These are phyloP conservation scores for Schwanniomyces etchellsii DNA, from an alignment of 1,139 yeast species.

Conservation along the genomic window DNA sequence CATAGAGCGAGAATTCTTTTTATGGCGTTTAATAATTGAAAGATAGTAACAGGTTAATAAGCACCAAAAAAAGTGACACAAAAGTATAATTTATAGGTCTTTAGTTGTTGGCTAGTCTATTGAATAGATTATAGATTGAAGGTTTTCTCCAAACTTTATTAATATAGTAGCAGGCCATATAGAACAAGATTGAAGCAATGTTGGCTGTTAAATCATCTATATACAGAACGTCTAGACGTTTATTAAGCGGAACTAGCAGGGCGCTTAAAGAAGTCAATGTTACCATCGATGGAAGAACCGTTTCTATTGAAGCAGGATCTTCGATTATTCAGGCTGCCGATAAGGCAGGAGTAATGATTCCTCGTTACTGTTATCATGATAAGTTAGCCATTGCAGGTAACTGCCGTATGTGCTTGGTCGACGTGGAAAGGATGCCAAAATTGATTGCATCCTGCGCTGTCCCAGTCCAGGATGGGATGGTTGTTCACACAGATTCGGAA, in stretches of 20 bases:
- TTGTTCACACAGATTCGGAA: conserved; percentile 74
- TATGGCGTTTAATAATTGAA: conserved; percentile 4
- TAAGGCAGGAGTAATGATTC: conserved; percentile 82
- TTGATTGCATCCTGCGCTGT: conserved; percentile 88
- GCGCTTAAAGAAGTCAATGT: conserved; percentile 59
- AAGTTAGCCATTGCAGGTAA: conserved; percentile 91
- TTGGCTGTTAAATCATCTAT: conserved; percentile 16
- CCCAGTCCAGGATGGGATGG: conserved; percentile 90
- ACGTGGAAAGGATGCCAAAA: conserved; percentile 85
- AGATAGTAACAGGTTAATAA: conserved; percentile 4
- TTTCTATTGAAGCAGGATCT: conserved; percentile 79
- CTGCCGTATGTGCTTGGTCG: conserved; percentile 92
- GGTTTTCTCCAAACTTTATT: no score
- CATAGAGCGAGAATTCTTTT: conserved; percentile 22
- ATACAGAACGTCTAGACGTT: conserved; percentile 19
- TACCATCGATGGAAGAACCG: conserved; percentile 73
- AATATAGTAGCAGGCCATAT: conserved; percentile 3
- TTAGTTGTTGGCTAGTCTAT: neutral
- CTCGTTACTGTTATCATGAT: conserved; percentile 89
- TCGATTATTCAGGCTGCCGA: conserved; percentile 90
- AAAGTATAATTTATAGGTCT: conserved; percentile 3
- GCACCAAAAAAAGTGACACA: conserved; percentile 2
- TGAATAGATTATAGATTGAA: no score
- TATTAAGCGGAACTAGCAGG: conserved; percentile 22
- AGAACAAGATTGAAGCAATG: conserved; percentile 6